phyloP scores from a whole-genome alignment of 176 grass and related monocot genomes.

The maize (Zea mays) region DNA sequence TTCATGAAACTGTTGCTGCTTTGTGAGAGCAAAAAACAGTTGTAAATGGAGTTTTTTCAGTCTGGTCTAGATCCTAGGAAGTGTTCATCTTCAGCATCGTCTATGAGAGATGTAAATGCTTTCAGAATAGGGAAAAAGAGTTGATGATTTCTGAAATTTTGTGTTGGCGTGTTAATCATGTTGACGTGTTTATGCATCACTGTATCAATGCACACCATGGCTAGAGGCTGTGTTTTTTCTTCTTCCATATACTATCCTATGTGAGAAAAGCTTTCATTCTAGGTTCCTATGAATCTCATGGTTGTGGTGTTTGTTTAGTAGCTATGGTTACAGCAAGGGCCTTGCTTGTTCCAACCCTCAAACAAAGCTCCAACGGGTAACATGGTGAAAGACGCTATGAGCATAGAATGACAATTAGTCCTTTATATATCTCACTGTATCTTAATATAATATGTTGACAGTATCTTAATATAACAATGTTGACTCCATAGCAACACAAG shows the following conservation, averaged over 20 bases:
- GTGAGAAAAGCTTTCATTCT: too few relatives aligned
- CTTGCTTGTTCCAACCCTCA: too few relatives aligned
- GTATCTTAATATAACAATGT: too few relatives aligned
- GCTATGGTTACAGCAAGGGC: too few relatives aligned
- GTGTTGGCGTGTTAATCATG: conserved; percentile 26
- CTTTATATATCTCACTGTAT: too few relatives aligned
- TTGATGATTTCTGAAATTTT: background rate
- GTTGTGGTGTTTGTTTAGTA: too few relatives aligned
- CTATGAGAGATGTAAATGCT: conserved; percentile 36
- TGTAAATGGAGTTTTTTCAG: background rate
- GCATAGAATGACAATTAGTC: too few relatives aligned
- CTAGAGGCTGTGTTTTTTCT: background rate
- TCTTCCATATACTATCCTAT: background rate
- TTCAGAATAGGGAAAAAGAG: background rate
- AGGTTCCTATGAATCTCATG: too few relatives aligned
- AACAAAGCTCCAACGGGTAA: too few relatives aligned
- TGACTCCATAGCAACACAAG: too few relatives aligned
- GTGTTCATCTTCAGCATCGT: background rate
- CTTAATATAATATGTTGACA: too few relatives aligned
- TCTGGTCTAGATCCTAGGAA: background rate
- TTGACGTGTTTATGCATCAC: conserved; percentile 12
- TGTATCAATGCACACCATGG: background rate
- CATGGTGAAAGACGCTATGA: too few relatives aligned
- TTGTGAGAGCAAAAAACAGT: conserved; percentile 14
- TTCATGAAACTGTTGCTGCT: conserved; percentile 14